These are phyloP conservation scores for Rhizopogon vulgaris DNA, from an alignment of 768 basidiomycete species.

Conservation along the genomic window DNA sequence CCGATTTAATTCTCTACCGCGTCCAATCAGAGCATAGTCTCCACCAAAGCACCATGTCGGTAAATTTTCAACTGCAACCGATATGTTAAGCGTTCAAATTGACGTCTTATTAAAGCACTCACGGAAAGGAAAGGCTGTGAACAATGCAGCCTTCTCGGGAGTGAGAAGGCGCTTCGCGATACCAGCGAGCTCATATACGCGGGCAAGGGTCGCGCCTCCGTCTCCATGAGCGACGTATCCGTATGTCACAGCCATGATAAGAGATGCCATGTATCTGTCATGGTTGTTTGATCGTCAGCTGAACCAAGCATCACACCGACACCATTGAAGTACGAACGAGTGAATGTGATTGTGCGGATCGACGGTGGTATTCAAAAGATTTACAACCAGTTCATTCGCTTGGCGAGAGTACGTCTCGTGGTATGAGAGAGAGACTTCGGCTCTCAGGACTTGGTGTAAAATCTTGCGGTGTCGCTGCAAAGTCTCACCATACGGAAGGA, in stretches of 20 bases:
- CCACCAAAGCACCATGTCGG: not conserved
- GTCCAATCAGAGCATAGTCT: not conserved
- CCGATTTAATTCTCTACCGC: not conserved
- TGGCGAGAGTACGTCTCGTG: constrained; percentile 5
- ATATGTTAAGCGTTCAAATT: not conserved
- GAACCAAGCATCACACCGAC: not conserved
- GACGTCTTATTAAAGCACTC: not conserved
- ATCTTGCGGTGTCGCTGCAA: constrained; percentile 15
- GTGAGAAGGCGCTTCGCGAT: constrained; percentile 4
- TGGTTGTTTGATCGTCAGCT: not conserved
- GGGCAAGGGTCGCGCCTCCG: constrained; percentile 12
- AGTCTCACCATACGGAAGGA: constrained; percentile 14
- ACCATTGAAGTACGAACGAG: constrained; percentile 7
- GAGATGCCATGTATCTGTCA: constrained; percentile 21
- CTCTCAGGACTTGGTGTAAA: constrained; percentile 10
- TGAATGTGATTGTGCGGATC: constrained; percentile 7
- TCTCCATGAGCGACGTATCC: constrained; percentile 10
- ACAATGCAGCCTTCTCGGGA: not conserved
- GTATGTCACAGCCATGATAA: constrained; percentile 22
- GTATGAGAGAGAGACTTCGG: constrained; percentile 10
- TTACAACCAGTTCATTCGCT: constrained; percentile 3
- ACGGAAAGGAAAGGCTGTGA: constrained; percentile 6
- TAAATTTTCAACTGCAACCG: not conserved
- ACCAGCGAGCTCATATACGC: constrained; percentile 18
- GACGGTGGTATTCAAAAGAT: constrained; percentile 10